A percentile compares a stretch with the other conserved stretches of the same genome.
These are phyloP conservation scores for Colletotrichum spaethianum DNA, from an alignment of 2,329 filamentous ascomycete genomes.

Conservation along the genomic window DNA sequence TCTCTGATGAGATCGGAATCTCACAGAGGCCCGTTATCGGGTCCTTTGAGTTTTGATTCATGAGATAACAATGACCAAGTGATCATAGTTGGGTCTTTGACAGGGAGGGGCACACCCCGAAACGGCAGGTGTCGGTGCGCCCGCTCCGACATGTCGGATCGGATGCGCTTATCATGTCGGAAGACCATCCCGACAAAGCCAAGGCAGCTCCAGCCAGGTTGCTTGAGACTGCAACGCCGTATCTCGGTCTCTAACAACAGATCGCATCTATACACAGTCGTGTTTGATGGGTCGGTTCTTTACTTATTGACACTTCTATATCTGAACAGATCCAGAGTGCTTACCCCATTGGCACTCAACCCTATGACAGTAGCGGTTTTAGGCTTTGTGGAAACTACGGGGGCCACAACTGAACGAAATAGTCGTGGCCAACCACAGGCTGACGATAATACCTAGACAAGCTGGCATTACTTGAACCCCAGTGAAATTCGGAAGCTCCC, in stretches of 20 bases:
- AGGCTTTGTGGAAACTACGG: neutral
- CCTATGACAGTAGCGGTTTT: neutral
- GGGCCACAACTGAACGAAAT: neutral
- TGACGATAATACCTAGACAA: too few species aligned
- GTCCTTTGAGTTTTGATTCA: conserved; percentile 24
- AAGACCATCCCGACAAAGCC: conserved; percentile 24
- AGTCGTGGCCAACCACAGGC: neutral
- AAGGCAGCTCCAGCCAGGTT: neutral
- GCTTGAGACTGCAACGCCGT: neutral
- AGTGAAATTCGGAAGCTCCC: too few species aligned
- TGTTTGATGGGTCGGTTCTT: neutral
- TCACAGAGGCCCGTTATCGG: conserved; percentile 5
- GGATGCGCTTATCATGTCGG: conserved; percentile 23
- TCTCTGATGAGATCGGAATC: conserved; percentile 9
- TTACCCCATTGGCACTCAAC: neutral
- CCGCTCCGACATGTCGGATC: conserved; percentile 35
- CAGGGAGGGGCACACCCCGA: conserved; percentile 12
- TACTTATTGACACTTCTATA: too few species aligned
- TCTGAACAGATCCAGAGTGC: neutral
- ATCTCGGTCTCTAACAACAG: neutral
- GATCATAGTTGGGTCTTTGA: neutral
- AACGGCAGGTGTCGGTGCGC: conserved; percentile 15
- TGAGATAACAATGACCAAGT: conserved; percentile 38
- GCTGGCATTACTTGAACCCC: too few species aligned
- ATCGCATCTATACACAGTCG: neutral